Base-by-base conservation (phyloP, 768 basidiomycete species). In the Leucocoprinus leucothites region DNA sequence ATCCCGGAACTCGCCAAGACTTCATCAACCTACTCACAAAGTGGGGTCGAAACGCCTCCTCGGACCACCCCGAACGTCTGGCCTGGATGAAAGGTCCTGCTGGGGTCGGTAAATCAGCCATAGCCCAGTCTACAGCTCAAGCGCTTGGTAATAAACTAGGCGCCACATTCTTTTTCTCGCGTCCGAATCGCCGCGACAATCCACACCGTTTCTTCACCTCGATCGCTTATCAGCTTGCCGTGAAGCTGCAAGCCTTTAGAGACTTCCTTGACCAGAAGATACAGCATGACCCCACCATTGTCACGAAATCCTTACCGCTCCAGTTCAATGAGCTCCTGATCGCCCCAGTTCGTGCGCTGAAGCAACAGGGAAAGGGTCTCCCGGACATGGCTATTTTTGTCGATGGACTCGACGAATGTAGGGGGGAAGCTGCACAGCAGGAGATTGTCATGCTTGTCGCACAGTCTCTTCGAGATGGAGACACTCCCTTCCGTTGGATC, bases 81-180 rank as follows among this genome's bases (percentile, higher is more conserved):
- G 19, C 19, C 16, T 48, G n/a, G 46, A 18, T 48, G 46, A 25
- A 48, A 18, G 46, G 25, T 6, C 46, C 46, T 11, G 46, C 46
- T 2, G 46, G n/a, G 9, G 46, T 34, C 46, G 46, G 46, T 9
- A 48, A 48, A 18, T 48, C 46, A 22, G n/a, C 46, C 18, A 25
- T 48, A 9, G 46, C 46, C n/a, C 46, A 48, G 25, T 22, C 46
- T 18, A 21, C n/a, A 2, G 46, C 46, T 48, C 16, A 25, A 26
- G 46, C 5, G 16, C 46, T 1, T 13, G n/a, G 25, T 18, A 25
- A 48, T 21, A 14, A 11, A 9, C 46, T 50, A 9, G 48, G 34
- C 19, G 48, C 48, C 7, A 35, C n/a, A n/a, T 31, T 50, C 48
- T 50, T 50, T 26, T 50, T 50, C 34, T 50, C 48, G n/a, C 25